Evolutionary conservation across 1,284 basidiomycete genomes (phyloP).

Genomic region (Leucoagaricus sp.): DNA sequence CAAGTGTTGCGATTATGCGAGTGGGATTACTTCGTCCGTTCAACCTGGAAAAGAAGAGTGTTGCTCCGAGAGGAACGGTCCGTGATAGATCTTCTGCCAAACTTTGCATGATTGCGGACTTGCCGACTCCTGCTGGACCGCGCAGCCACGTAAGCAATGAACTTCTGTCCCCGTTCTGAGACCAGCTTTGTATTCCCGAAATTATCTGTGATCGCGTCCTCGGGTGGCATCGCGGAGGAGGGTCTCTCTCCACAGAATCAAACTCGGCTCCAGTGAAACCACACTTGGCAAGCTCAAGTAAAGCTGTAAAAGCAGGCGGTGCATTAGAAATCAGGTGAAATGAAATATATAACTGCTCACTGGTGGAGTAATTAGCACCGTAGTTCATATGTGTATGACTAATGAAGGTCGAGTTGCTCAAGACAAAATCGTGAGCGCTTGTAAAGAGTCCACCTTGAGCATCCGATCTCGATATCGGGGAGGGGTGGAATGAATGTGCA

Average conservation of each 20-base stretch:
- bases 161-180: neutral
- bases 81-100: neutral
- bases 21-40: neutral
- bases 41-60: neutral
- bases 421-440: neutral
- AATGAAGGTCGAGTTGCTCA: neutral
- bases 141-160: neutral
- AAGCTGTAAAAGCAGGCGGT: neutral
- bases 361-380: neutral
- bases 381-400: no score
- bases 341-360: no score
- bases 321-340: no score
- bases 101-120: conserved; percentile 6
- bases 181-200: neutral
- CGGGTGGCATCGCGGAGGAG: neutral
- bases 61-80: neutral
- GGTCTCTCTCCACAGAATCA: neutral
- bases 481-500: neutral
- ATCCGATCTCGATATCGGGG: neutral
- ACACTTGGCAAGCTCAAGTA: neutral
- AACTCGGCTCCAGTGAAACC: neutral
- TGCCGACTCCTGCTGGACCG: neutral
- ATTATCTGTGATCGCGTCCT: neutral
- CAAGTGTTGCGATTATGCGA: neutral
- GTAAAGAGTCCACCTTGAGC: neutral